Conservation (phyloP, 352 stramenopile genomes). For the Stephanocyclus meneghinianus region DNA sequence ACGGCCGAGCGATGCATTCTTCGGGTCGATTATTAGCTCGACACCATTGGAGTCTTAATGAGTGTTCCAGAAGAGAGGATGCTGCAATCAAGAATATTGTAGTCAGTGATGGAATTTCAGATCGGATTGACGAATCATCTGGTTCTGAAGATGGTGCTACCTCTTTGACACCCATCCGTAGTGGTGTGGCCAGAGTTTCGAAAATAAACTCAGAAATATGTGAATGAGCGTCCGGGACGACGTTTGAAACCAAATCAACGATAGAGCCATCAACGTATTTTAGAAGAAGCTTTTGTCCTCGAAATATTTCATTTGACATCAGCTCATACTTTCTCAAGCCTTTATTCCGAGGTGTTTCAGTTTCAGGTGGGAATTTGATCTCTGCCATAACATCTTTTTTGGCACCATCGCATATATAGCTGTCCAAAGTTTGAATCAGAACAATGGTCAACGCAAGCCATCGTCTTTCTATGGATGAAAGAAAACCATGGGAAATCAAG, state of each 20-base stretch:
- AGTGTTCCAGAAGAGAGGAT: conserved; percentile 59
- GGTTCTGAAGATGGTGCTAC: neutral
- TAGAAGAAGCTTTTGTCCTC: conserved; percentile 21
- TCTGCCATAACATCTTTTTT: conserved; percentile 2
- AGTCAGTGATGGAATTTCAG: conserved; percentile 11
- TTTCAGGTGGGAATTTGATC: neutral
- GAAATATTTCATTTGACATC: conserved; percentile 17
- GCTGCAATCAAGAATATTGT: conserved; percentile 43
- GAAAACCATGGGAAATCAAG: conserved; percentile 70
- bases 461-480: conserved; percentile 45
- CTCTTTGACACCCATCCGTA: conserved; percentile 5
- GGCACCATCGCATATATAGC: neutral
- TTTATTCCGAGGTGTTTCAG: neutral
- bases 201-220: conserved; percentile 25
- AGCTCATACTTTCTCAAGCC: conserved; percentile 34
- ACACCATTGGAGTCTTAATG: conserved; percentile 62
- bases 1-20: conserved; percentile 47
- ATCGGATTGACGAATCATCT: neutral
- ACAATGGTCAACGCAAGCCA: conserved; percentile 65
- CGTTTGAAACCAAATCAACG: neutral
- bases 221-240: conserved; percentile 28
- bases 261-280: neutral
- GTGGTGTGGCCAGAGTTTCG: conserved; percentile 11
- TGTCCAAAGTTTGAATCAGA: conserved; percentile 46
- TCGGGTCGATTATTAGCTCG: conserved; percentile 42